Evolutionary conservation across 352 stramenopile genomes (phyloP).

Genomic region (Phytophthora ohioensis): DNA sequence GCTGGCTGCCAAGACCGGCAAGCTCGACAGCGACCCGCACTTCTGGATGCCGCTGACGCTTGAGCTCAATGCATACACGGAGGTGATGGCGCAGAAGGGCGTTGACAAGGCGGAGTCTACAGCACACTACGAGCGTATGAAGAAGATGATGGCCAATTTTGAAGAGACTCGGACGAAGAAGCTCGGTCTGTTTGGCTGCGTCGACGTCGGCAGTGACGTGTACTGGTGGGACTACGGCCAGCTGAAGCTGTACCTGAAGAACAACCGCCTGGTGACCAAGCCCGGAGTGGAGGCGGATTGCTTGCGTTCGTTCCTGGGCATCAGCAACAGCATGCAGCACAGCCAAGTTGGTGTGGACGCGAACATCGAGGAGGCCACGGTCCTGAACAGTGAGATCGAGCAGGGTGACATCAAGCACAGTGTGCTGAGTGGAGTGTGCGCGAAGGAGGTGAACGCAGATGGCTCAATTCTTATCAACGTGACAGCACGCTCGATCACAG

Average conservation of each 20-base stretch:
- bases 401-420: conserved; percentile 73
- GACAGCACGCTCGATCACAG: conserved; percentile 95
- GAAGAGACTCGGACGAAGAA: conserved; percentile 63
- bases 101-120: conserved; percentile 72
- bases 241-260: conserved; percentile 98
- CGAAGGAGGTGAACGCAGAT: conserved; percentile 91
- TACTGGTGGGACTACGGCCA: conserved; percentile 99
- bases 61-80: conserved; percentile 90
- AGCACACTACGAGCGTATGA: conserved; percentile 94
- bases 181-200: conserved; percentile 95
- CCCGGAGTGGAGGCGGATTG: conserved; percentile 81
- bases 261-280: conserved; percentile 95
- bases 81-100: conserved; percentile 96
- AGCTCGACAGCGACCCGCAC: conserved; percentile 97
- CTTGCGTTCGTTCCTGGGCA: conserved; percentile 81
- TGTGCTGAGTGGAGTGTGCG: conserved; percentile 92
- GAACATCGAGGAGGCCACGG: conserved; percentile 67
- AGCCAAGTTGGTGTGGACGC: conserved; percentile 74
- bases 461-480: conserved; percentile 98
- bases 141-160: conserved; percentile 91
- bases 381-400: conserved; percentile 85
- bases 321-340: conserved; percentile 80
- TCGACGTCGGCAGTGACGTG: conserved; percentile 96
- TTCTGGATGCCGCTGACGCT: conserved; percentile 99
- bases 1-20: conserved; percentile 91